Conservation (phyloP, 2,329 filamentous ascomycete species). For the Clonostachys solani region DNA sequence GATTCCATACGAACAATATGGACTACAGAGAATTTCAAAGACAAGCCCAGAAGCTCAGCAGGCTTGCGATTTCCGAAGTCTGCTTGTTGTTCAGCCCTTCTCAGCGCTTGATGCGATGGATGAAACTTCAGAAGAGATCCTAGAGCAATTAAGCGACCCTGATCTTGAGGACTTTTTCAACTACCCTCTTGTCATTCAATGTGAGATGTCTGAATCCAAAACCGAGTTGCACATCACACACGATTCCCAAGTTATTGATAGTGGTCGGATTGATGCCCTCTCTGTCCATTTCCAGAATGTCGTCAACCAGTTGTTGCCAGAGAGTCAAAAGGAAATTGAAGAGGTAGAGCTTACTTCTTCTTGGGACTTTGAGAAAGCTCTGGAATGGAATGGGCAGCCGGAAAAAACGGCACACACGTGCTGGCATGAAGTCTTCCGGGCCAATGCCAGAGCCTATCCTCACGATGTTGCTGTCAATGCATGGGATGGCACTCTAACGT, state of each 20-base stretch:
- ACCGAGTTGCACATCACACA: conserved; percentile 1
- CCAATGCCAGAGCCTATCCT: conserved; percentile 23
- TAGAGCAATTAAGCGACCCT: not conserved
- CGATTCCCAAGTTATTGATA: not conserved
- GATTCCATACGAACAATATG: not conserved
- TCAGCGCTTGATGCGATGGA: no score
- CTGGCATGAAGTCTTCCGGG: conserved; percentile 31
- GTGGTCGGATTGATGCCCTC: not conserved
- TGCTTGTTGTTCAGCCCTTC: conserved; percentile 1
- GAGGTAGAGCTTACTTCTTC: not conserved
- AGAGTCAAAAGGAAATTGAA: not conserved
- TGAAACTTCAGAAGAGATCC: no score
- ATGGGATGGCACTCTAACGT: conserved; percentile 28
- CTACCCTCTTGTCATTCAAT: conserved; percentile 5
- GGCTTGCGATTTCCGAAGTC: conserved; percentile 3
- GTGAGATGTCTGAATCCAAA: not conserved
- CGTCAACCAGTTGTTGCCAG: not conserved
- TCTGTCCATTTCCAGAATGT: conserved; percentile 2
- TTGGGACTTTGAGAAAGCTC: conserved; percentile 1
- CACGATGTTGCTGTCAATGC: conserved; percentile 29
- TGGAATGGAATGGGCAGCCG: not conserved
- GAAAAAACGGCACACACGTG: no score
- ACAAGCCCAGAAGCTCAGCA: conserved; percentile 2
- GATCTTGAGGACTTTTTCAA: conserved; percentile 2
- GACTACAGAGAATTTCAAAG: conserved; percentile 10